phyloP scores from a whole-genome alignment of 1,284 basidiomycete genomes.

The Trichosporon coremiiforme region DNA sequence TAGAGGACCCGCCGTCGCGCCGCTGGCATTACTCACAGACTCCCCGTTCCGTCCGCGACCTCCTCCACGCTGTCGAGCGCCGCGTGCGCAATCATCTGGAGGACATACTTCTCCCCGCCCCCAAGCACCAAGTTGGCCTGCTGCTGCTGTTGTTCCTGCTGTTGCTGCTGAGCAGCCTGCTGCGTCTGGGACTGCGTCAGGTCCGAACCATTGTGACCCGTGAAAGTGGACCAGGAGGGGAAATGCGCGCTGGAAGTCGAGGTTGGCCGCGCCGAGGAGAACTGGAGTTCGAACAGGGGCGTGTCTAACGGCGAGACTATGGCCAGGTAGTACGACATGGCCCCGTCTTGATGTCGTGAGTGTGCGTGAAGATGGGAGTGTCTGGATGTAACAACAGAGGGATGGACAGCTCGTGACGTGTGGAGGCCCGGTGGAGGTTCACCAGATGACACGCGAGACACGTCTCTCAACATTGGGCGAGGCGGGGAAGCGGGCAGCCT shows the following conservation, averaged over 20 bases:
- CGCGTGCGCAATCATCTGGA: conserved; percentile 95
- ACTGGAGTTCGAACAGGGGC: conserved; percentile 54
- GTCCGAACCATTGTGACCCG: conserved; percentile 40
- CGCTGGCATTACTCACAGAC: conserved; percentile 70
- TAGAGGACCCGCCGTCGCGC: too few species aligned
- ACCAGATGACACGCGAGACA: not conserved
- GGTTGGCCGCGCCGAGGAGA: conserved; percentile 38
- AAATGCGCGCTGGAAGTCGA: conserved; percentile 34
- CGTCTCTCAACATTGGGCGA: not conserved
- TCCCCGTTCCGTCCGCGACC: conserved; percentile 77
- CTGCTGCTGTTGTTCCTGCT: conserved; percentile 21
- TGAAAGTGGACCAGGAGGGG: conserved; percentile 56
- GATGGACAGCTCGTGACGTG: conserved; percentile 9
- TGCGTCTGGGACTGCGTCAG: conserved; percentile 21
- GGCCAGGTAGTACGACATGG: conserved; percentile 58
- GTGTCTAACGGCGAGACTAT: conserved; percentile 56
- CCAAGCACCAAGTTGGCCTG: conserved; percentile 16
- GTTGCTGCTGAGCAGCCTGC: not conserved
- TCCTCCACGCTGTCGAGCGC: conserved; percentile 90
- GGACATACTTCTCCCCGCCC: conserved; percentile 76
- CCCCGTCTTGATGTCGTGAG: not conserved
- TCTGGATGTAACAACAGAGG: not conserved
- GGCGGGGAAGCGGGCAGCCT: not conserved
- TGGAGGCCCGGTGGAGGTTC: conserved; percentile 19
- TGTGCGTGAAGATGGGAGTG: not conserved